Evolutionary conservation across 2,329 filamentous ascomycete species (phyloP), one percentile per base, ranked within the genome.

Genomic region (Claviceps africana): DNA sequence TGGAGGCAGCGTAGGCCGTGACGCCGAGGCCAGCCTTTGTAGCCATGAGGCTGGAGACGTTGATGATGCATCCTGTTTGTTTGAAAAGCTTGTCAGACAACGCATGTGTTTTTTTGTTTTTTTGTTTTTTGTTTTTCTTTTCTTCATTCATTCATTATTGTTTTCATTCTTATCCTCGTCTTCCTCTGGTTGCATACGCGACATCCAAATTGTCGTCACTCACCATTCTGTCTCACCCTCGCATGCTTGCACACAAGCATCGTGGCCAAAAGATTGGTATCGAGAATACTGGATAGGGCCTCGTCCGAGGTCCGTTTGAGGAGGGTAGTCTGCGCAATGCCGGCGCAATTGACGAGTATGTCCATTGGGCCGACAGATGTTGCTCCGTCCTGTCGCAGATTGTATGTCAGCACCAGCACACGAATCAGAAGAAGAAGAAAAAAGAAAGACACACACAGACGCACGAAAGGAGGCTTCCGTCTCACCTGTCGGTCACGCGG

Each of bases 271-370:
- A 95, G 74, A 64, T 95, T 95, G 40, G 80, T 86, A 49, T 78
- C 70, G 5, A 95, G 61, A 7, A 88, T 72, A 1, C 70, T 58
- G 1, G 78, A 70, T 22, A 88, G 71, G 2, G 75, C 70, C 0
- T 68, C 63, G 0, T 75, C 62, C 0, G 66, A 60, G 1, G 78
- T 80, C 10, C 73, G 70, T 45, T 79, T 69, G n/a, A 93, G 73
- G 1, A 88, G 70, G 0, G 74, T 77, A 13, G 74, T 75, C 58
- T 88, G 81, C 0, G 83, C 74, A 22, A 89, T 72, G 10, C 88
- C 89, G 0, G 88, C 88, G 28, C 86, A 85, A 62, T 95, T 94
- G 56, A 95, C 76, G 1, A 95, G 76, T 31, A 91, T 71, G 60
- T 79, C 73, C 9, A 72, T 57, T 9, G 63, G 60, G 0, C 68